Percentiles rank a stretch among this genome's conserved stretches.
Evolutionary conservation across 2,329 filamentous ascomycete species (phyloP).

Genomic region (Coleophoma cylindrospora): DNA sequence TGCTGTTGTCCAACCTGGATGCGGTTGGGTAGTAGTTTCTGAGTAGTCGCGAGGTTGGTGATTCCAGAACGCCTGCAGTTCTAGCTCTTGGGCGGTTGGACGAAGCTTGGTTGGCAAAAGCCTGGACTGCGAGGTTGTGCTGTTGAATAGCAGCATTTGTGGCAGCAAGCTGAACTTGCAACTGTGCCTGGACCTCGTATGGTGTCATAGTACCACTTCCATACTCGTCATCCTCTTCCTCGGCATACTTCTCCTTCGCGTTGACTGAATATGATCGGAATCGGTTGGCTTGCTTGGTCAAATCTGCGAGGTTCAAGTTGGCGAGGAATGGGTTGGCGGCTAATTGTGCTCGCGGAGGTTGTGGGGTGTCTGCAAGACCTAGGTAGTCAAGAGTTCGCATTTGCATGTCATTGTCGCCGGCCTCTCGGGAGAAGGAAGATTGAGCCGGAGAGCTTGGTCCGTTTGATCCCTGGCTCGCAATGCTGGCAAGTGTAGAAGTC

Average conservation of each 20-base stretch:
- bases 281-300: slow-evolving; percentile 74
- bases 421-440: slow-evolving; percentile 81
- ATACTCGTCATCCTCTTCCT: slow-evolving; percentile 76
- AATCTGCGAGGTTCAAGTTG: slow-evolving; percentile 58
- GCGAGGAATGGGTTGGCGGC: slow-evolving; percentile 65
- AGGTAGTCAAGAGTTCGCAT: slow-evolving; percentile 93
- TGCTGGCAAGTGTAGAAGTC: slow-evolving; percentile 76
- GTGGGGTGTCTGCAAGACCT: slow-evolving; percentile 88
- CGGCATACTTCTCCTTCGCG: slow-evolving; percentile 94
- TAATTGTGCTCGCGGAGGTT: slow-evolving; percentile 69
- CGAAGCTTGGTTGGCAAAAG: slow-evolving; percentile 80
- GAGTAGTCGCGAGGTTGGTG: slow-evolving; percentile 41
- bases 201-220: slow-evolving; percentile 36
- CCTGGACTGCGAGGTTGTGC: slow-evolving; percentile 90
- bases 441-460: slow-evolving; percentile 82
- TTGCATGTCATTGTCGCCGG: slow-evolving; percentile 79
- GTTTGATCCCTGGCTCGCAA: slow-evolving; percentile 85
- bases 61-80: slow-evolving; percentile 85
- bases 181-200: slow-evolving; percentile 53
- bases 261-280: slow-evolving; percentile 98
- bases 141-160: slow-evolving; percentile 73
- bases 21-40: slow-evolving; percentile 74
- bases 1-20: slow-evolving; percentile 68
- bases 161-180: slow-evolving; percentile 58
- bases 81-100: slow-evolving; percentile 80